Base-by-base conservation (phyloP, 441 rosid genomes). In the Erodium texanum region DNA sequence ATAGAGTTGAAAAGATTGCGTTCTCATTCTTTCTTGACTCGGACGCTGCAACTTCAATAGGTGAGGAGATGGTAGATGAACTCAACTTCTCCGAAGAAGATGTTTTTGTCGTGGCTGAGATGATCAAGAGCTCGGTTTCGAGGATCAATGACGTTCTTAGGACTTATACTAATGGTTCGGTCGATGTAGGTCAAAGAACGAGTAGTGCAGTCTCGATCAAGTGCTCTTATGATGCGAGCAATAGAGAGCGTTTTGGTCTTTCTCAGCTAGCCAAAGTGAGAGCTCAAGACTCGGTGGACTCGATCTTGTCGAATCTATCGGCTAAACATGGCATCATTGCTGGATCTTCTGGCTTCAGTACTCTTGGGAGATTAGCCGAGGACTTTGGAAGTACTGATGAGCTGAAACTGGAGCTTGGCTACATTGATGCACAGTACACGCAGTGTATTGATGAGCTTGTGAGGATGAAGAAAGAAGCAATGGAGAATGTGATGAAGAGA, bases 271-370 rank as follows among this genome's bases (percentile, higher is more conserved):
- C 61, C 23, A 54, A 19, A 15, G 61, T 16, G 11, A 54, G 61
- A 54, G 61, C 23, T 19, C 61, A 54, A 54, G 61, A 54, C 61
- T 54, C 61, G 12, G 18, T 54, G n/a, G 61, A 54, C 18, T 54
- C 61, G 22, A 54, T 54, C 61, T 7, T 54, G 61, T 18, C 61
- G n/a, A 54, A 54, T 54, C n/a, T 54, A 19, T 54, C 61, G 18
- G 61, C 23, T 2, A 54, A 54, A 10, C 61, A 54, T 54, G 61
- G 24, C 12, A 54, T 54, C 48, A 2, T 12, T 19, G n/a, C n/a
- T 20, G 22, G 61, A 11, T 54, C 61, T 54, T 54, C 61, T 54
- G 59, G 59, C 16, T 52, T 19, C 22, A 7, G 23, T 18, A 54
- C 23, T 18, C 61, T 18, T 7, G 61, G 18, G 11, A 54, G n/a